These are phyloP conservation scores for Yamadazyma laniorum DNA, from an alignment of 805 yeast genomes.

Conservation along the genomic window DNA sequence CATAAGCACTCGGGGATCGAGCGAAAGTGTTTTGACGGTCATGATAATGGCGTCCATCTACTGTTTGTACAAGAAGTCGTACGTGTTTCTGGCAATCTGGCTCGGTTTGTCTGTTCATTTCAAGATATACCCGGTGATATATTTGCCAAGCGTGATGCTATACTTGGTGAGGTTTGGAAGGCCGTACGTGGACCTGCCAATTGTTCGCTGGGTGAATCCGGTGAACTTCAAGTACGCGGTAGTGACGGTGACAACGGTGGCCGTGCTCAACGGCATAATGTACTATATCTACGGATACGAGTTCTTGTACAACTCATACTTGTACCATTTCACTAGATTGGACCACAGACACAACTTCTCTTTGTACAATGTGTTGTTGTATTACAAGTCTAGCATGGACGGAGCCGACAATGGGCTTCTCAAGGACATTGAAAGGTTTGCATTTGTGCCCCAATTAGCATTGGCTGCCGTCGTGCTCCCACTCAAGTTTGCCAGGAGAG, in stretches of 20 bases:
- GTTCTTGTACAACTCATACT: constrained; percentile 71
- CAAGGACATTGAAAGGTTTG: constrained; percentile 50
- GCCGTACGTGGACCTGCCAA: constrained; percentile 25
- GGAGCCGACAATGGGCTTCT: constrained; percentile 6
- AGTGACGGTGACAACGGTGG: constrained; percentile 44
- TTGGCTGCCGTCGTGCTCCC: constrained; percentile 64
- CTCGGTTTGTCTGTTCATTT: constrained; percentile 84
- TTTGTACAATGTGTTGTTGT: constrained; percentile 73
- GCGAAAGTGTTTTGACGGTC: constrained; percentile 85
- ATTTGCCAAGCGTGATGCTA: constrained; percentile 68
- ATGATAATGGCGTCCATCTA: constrained; percentile 62
- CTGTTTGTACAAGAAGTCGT: constrained; percentile 31
- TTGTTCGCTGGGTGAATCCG: constrained; percentile 39
- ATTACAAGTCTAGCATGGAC: constrained; percentile 49
- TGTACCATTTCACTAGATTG: constrained; percentile 77
- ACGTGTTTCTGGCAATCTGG: constrained; percentile 38
- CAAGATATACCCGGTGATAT: constrained; percentile 89
- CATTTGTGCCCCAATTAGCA: constrained; percentile 80
- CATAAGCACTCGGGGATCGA: constrained; percentile 88
- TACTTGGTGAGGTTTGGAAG: constrained; percentile 29
- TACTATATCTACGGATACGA: constrained; percentile 68
- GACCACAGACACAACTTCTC: constrained; percentile 97
- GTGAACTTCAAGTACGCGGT: constrained; percentile 27
- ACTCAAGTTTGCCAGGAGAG: constrained; percentile 29
- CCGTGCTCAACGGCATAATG: constrained; percentile 55